Percentiles rank a stretch among this genome's conserved stretches.
Conservation (phyloP, 345 rosid genomes). For the Camelina laxa region DNA sequence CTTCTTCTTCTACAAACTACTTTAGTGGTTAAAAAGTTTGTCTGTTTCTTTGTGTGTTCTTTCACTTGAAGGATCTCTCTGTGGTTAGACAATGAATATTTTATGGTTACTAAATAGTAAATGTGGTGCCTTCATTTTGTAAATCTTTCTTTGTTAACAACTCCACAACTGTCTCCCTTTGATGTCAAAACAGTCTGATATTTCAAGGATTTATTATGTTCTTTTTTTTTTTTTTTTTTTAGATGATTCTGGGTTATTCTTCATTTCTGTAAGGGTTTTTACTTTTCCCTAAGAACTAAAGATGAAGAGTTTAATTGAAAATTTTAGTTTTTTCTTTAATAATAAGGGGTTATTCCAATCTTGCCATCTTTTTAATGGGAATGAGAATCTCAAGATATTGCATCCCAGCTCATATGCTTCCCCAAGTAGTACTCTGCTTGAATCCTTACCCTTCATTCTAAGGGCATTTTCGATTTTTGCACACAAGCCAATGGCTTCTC, state of each 20-base stretch:
- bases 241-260: constrained; percentile 31
- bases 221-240: not conserved
- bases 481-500: not conserved
- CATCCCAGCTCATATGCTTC: constrained; percentile 48
- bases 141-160: constrained; percentile 3
- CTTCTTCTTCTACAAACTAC: constrained; percentile 25
- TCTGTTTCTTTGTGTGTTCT: constrained; percentile 37
- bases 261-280: constrained; percentile 17
- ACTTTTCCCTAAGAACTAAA: constrained; percentile 13
- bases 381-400: constrained; percentile 48
- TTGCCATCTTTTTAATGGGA: constrained; percentile 34
- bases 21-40: constrained; percentile 4
- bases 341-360: not conserved
- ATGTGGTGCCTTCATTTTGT: not conserved
- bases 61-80: constrained; percentile 15
- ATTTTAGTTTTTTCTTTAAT: not conserved
- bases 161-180: not conserved
- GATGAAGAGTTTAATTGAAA: constrained; percentile 20
- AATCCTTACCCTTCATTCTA: not conserved
- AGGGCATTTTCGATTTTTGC: constrained; percentile 8
- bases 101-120: constrained; percentile 5
- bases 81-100: constrained; percentile 3
- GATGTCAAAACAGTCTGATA: not conserved
- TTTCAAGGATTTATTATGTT: not conserved
- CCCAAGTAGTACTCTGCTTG: constrained; percentile 28